Percentiles rank a stretch among this genome's conserved stretches.
phyloP scores from a whole-genome alignment of 148 eudicot species.

The Chenopodium album region DNA sequence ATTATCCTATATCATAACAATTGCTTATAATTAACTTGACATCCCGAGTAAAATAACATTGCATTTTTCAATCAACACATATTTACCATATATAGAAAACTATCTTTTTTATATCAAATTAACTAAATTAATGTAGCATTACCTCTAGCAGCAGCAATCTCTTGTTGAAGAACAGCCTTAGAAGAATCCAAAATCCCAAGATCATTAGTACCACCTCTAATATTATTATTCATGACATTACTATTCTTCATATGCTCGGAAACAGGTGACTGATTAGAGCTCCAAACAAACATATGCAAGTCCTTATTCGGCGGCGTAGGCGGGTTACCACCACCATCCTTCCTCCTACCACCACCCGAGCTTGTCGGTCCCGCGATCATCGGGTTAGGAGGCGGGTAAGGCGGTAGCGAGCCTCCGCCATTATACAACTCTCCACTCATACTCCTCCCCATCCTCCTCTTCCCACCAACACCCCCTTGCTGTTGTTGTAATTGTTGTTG shows the following conservation, averaged over 20 bases:
- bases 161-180: constrained; percentile 62
- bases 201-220: constrained; percentile 20
- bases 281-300: constrained; percentile 94
- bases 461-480: constrained; percentile 32
- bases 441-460: constrained; percentile 56
- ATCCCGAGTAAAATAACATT: too few relatives aligned
- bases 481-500: constrained; percentile 31
- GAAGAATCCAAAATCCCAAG: constrained; percentile 51
- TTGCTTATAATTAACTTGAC: too few relatives aligned
- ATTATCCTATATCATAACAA: too few relatives aligned
- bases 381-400: constrained; percentile 88
- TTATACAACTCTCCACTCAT: constrained; percentile 69
- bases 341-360: constrained; percentile 34
- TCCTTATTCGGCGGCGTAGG: constrained; percentile 59
- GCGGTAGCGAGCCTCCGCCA: constrained; percentile 30
- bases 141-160: constrained; percentile 77
- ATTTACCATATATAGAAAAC: too few relatives aligned
- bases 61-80: too few relatives aligned
- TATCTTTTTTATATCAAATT: not conserved
- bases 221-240: constrained; percentile 36
- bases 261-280: constrained; percentile 88
- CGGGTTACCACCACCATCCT: constrained; percentile 43
- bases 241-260: constrained; percentile 57
- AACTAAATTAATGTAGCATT: not conserved
- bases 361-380: constrained; percentile 46